These are phyloP conservation scores for Raddia guianensis DNA, from an alignment of 176 grass and related monocot genomes.

Conservation along the genomic window DNA sequence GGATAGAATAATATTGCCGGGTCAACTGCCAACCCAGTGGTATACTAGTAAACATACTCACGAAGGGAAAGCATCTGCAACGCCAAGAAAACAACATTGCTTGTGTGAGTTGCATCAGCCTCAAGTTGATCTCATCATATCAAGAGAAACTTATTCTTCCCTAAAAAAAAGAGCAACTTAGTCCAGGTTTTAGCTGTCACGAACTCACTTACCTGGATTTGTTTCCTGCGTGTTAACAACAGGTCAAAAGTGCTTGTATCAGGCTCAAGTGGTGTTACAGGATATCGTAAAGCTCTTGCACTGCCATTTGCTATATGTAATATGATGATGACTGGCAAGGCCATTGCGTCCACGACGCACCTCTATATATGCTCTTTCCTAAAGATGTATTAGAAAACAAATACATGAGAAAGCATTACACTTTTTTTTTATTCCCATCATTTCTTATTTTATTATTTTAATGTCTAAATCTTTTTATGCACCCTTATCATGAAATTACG, in stretches of 20 bases:
- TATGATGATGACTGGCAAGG: background rate
- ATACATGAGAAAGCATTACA: too few relatives aligned
- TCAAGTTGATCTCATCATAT: background rate
- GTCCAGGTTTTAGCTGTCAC: background rate
- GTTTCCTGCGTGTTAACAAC: background rate
- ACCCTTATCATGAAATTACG: too few relatives aligned
- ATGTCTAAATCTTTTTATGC: too few relatives aligned
- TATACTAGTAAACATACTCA: background rate
- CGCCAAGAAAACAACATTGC: too few relatives aligned
- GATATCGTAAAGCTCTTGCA: background rate
- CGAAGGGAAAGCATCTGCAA: background rate
- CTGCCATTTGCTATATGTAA: constrained; percentile 16
- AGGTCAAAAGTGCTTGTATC: background rate
- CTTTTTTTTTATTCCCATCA: too few relatives aligned
- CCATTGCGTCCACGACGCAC: too few relatives aligned
- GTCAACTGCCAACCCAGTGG: background rate
- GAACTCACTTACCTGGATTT: background rate
- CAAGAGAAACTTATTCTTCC: background rate
- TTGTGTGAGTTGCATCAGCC: too few relatives aligned
- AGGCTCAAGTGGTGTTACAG: constrained; percentile 22
- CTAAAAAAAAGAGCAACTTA: background rate
- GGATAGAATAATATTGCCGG: background rate
- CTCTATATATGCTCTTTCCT: too few relatives aligned
- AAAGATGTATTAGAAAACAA: too few relatives aligned
- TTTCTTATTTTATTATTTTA: too few relatives aligned